Base-by-base conservation (phyloP, 331 rosid species). In the Cydonia oblonga region DNA sequence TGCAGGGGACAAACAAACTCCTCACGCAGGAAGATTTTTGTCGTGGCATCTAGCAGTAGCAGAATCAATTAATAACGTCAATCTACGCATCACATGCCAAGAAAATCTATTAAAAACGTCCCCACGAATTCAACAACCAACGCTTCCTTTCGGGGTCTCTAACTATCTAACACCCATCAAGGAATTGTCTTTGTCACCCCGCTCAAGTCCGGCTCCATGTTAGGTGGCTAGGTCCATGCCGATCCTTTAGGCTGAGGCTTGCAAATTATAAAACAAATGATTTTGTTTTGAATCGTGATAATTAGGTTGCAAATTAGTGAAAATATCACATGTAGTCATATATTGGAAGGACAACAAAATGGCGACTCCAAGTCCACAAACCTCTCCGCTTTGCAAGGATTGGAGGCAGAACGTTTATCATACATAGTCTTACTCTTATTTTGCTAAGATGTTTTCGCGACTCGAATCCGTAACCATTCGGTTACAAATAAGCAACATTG, bases 101-200 rank as follows among this genome's bases (percentile, higher is more conserved):
- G 3, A 63, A 76, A 69, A 76, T 38, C 68, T 7, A 16, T 22
- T 14, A 26, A 61, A 16, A 49, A 49, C 25, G 77, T 15, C 64
- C 72, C 81, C 77, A 71, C 77, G 49, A 40, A 56, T 65, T 56
- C 73, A 71, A 64, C 68, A 60, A 66, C 73, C 73, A 64, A 71
- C 5, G 44, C 32, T 56, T 64, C 23, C 20, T 38, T n/a, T 64
- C 30, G 22, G 65, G 42, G 9, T 26, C 35, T 15, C 10, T 60
- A 60, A 14, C 35, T 0, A 60, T 33, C 38, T 15, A 38, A 38
- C 42, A 10, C 42, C 42, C 1, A 38, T 38, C 42, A 38, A 38
- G 42, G 42, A 38, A 1, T 38, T 7, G 23, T 62, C 66, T 28
- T 28, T 29, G 23, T 62, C 66, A 28, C 28, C 42, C 35, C 35